A percentile compares a stretch with the other conserved stretches of the same genome.
These are phyloP conservation scores for Arctostaphylos glauca DNA, from an alignment of 148 eudicot species.

Conservation along the genomic window DNA sequence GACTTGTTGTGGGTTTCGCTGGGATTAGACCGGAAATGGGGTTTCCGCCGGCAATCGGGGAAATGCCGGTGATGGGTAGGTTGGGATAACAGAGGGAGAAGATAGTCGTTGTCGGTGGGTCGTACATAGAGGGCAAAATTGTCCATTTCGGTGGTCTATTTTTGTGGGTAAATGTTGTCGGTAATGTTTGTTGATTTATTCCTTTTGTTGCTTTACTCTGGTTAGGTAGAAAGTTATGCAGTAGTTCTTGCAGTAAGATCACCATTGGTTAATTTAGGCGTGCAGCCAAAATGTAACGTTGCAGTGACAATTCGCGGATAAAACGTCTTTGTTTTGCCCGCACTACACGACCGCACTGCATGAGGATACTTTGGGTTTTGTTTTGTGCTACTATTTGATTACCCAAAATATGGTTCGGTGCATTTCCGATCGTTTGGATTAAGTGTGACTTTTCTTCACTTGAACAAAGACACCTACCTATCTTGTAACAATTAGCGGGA, in stretches of 20 bases:
- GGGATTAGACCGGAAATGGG: not conserved
- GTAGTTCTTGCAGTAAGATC: not conserved
- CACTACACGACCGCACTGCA: no score
- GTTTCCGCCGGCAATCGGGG: not conserved
- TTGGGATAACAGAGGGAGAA: not conserved
- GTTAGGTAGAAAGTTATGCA: not conserved
- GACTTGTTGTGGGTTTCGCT: not conserved
- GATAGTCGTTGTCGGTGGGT: constrained; percentile 8
- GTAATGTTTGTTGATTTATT: not conserved
- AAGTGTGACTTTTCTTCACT: no score
- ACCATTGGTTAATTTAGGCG: not conserved
- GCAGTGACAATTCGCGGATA: no score
- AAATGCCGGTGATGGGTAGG: not conserved
- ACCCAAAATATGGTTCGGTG: no score
- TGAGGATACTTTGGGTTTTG: no score
- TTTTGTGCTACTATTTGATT: no score
- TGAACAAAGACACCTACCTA: no score
- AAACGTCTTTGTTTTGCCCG: no score
- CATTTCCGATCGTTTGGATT: no score
- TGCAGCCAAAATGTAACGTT: not conserved
- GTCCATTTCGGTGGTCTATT: not conserved
- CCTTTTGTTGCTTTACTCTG: not conserved
- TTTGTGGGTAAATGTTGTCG: not conserved
- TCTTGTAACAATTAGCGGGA: no score
- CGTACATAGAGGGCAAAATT: not conserved